Base-by-base conservation (phyloP, 2,329 filamentous ascomycete genomes). In the Stemphylium lycopersici region DNA sequence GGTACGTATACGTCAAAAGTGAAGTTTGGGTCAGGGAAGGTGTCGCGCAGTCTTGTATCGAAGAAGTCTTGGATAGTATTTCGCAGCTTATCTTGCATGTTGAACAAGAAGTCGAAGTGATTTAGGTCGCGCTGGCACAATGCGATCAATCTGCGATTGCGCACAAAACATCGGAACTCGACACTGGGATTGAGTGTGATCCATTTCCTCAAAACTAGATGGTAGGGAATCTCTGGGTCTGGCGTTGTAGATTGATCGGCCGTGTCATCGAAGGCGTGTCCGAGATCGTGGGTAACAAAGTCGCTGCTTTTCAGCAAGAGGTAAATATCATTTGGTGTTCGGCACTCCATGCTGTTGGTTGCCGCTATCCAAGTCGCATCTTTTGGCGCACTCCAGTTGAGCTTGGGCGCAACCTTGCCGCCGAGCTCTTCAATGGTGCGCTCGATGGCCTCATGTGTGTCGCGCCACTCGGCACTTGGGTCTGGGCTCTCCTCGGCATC, bases 371-470 rank as follows among this genome's bases (percentile, higher is more conserved):
- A 97, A 18, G 90, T 91, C 7, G 95, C 95, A 72, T 99, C 95
- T 75, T 97, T 96, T 3, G 95, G 95, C 3, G 92, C 88, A 5
- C 93, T 97, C 95, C 95, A 99, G 79, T 98, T 98, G 41, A 99
- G 80, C 76, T 99, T 99, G 0, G 95, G 95, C 1, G 90, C 88
- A 7, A 96, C 93, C 56, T 88, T 86, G 55, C 93, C 93, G 13
- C 91, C 93, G 1, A 98, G 83, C 65, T 93, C 89, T 11, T 81
- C 77, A 58, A 99, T 97, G 37, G 85, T 90, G 20, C 85, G 80
- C 72, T 88, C 89, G 73, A 99, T 91, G 52, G 84, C 77, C 39
- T 86, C 80, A 75, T 99, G 95, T 2, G 93, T 84, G 32, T 90
- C 88, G 7, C 87, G 74, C 85, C 85, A 88, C 42, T 79, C 74